phyloP scores from a whole-genome alignment of 371 early-diverging fungal genomes.

The Syncephalastrum sp. region DNA sequence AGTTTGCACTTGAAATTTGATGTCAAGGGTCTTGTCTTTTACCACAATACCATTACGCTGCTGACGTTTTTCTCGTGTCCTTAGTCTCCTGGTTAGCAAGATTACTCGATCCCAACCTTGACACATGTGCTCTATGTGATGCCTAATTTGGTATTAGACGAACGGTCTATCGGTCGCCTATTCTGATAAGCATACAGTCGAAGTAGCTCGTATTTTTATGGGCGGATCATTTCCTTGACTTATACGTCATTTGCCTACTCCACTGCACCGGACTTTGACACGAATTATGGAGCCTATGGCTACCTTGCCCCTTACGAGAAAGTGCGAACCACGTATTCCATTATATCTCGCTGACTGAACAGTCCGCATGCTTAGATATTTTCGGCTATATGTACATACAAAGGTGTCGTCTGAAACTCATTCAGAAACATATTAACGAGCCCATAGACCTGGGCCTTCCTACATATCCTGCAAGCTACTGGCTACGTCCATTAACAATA shows the following conservation, averaged over 20 bases:
- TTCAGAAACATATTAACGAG: neutral
- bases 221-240: conserved; percentile 5
- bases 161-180: no score
- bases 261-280: conserved; percentile 17
- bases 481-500: conserved; percentile 2
- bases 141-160: no score
- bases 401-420: neutral
- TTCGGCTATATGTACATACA: conserved; percentile 5
- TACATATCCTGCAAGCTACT: conserved; percentile 16
- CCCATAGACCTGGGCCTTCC: conserved; percentile 15
- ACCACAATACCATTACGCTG: no score
- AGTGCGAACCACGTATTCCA: neutral
- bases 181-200: no score
- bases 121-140: no score
- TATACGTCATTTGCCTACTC: conserved; percentile 11
- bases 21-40: no score
- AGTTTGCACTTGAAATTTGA: no score
- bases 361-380: neutral
- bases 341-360: no score
- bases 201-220: no score
- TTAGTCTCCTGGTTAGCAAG: no score
- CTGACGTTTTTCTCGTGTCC: no score
- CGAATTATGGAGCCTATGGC: conserved; percentile 16
- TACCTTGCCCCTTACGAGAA: conserved; percentile 16
- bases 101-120: no score